These are phyloP conservation scores for Xylaria digitata DNA, from an alignment of 2,329 filamentous ascomycete genomes.

Conservation along the genomic window DNA sequence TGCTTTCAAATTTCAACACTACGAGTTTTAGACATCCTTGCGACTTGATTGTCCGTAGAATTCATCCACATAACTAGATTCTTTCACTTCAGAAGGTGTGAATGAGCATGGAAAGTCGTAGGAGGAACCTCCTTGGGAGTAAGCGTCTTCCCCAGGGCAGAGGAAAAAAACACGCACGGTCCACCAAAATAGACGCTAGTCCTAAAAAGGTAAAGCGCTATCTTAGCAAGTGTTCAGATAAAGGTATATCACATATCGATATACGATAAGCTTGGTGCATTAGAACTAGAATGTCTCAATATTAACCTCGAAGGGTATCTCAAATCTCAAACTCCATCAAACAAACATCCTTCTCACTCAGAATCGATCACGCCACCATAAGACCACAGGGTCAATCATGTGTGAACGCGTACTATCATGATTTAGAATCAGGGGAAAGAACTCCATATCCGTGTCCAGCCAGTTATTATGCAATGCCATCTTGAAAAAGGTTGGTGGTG, in stretches of 20 bases:
- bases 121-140: too few species aligned
- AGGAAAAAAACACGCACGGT: slow-evolving; percentile 4
- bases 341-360: slow-evolving; percentile 41
- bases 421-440: slow-evolving; percentile 13
- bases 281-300: slow-evolving; percentile 32
- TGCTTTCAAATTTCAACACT: not conserved
- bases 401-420: not conserved
- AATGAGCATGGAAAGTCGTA: not conserved
- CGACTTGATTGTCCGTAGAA: not conserved
- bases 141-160: not conserved
- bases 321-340: slow-evolving; percentile 45
- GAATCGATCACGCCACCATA: slow-evolving; percentile 7
- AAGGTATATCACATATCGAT: slow-evolving; percentile 32
- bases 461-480: slow-evolving; percentile 15
- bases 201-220: slow-evolving; percentile 25
- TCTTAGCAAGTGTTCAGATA: not conserved
- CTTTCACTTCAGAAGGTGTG: slow-evolving; percentile 18
- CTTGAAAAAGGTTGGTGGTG: slow-evolving; percentile 9
- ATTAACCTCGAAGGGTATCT: slow-evolving; percentile 46
- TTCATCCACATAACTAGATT: slow-evolving; percentile 10
- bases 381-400: slow-evolving; percentile 11
- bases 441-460: slow-evolving; percentile 20
- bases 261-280: slow-evolving; percentile 32
- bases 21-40: not conserved
- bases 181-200: slow-evolving; percentile 13